Percentiles rank a stretch among this genome's conserved stretches.
Evolutionary conservation across 2,329 filamentous ascomycete species (phyloP).

Genomic region (Onygena corvina): DNA sequence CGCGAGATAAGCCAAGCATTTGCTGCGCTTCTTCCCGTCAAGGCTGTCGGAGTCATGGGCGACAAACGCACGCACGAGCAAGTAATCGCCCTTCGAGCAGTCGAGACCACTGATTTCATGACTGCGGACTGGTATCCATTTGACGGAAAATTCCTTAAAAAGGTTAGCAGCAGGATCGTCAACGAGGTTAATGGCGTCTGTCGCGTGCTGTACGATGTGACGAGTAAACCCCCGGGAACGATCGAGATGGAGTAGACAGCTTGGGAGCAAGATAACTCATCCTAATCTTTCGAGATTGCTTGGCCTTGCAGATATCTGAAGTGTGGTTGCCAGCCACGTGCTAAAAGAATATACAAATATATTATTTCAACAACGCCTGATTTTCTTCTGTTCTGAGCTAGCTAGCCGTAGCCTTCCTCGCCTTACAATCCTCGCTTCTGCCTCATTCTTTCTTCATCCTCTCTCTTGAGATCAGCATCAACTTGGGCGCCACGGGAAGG

Average conservation of each 20-base stretch:
- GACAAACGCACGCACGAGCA: constrained; percentile 56
- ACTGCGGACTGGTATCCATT: constrained; percentile 60
- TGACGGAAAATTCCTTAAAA: constrained; percentile 51
- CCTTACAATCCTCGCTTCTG: constrained; percentile 28
- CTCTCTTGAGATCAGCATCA: constrained; percentile 34
- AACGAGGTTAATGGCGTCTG: constrained; percentile 64
- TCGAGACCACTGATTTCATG: constrained; percentile 60
- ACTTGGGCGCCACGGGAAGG: constrained; percentile 38
- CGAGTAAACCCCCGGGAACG: constrained; percentile 49
- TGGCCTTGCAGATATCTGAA: not conserved
- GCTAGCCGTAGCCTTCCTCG: not conserved
- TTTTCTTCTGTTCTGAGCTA: not conserved
- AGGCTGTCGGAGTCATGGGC: constrained; percentile 47
- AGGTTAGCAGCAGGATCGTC: constrained; percentile 54
- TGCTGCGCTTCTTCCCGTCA: constrained; percentile 54
- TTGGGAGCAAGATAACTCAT: no score
- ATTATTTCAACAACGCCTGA: no score
- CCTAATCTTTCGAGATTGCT: no score
- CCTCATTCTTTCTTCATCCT: constrained; percentile 34
- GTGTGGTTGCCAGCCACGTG: not conserved
- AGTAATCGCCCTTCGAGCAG: constrained; percentile 49
- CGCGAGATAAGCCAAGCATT: constrained; percentile 56
- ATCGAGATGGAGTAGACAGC: constrained; percentile 55
- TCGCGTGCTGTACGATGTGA: constrained; percentile 45
- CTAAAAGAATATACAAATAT: not conserved